Evolutionary conservation across 257 asterid species (phyloP), one percentile per base, ranked within the genome.

Genomic region (Paraleonurus japonicus): DNA sequence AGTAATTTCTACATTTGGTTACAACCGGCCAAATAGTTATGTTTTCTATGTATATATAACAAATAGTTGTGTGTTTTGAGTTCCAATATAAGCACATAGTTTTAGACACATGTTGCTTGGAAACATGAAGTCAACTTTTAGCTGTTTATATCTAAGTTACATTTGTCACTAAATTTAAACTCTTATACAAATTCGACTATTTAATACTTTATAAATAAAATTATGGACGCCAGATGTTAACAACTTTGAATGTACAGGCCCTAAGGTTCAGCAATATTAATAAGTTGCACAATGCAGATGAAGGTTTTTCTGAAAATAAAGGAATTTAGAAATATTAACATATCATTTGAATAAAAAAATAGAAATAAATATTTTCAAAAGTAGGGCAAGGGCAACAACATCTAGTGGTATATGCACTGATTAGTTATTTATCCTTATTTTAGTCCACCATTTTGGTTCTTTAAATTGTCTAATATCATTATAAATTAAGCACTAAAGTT

Each of bases 21-120:
- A 27, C 68, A 33, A 67, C 81, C 78, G 81, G 78, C 81, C 78
- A 67, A 72, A 59, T 77, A 77, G 67, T 59, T 72, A 48, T 65
- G 50, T 30, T 71, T 5, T 55, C 41, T 22, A 61, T 50, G 75
- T 43, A 35, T 26, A 41, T 9, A 30, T 41, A 41, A 12, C 30
- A 59, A 61, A 60, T 65, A 45, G 30, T 22, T 72, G 47, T 32
- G 10, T 30, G 6, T 15, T 43, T 67, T 51, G 65, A 72, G 71
- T 72, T 68, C 63, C 68, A 65, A 43, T 73, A 17, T 16, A 61
- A 67, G 22, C 37, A n/a, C 65, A 27, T 51, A 28, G 59, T 61
- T 67, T 65, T 60, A 70, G 48, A 59, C 64, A 27, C 35, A 26
- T 54, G 60, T 65, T 24, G 67, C 50, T 63, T 69, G 72, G 50